Percentiles rank a stretch among this genome's conserved stretches.
Conservation (phyloP, 108 stramenopile genomes). For the Craspedostauros australis region DNA sequence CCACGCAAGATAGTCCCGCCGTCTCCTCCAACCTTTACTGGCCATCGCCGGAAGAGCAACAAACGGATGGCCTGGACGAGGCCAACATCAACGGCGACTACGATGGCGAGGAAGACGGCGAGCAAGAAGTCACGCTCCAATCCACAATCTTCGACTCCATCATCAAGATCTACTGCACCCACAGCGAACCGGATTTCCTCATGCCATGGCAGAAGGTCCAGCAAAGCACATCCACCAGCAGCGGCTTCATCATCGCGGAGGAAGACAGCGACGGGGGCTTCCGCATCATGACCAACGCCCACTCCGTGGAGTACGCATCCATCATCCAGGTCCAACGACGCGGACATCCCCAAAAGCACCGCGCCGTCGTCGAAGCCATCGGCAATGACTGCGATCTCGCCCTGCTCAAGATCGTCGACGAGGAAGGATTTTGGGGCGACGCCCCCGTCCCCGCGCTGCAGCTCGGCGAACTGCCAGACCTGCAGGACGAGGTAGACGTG, state of each 20-base stretch:
- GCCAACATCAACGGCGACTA: slow-evolving; percentile 7
- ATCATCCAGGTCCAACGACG: slow-evolving; percentile 43
- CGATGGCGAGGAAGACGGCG: slow-evolving; percentile 20
- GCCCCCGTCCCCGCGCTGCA: slow-evolving; percentile 13
- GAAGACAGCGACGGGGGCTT: slow-evolving; percentile 19
- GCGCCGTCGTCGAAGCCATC: slow-evolving; percentile 30
- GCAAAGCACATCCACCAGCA: slow-evolving; percentile 34
- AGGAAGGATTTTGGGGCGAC: neutral
- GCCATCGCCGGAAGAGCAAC: neutral
- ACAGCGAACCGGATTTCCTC: slow-evolving; percentile 44
- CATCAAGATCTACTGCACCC: slow-evolving; percentile 46
- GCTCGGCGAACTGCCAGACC: slow-evolving; percentile 33
- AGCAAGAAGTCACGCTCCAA: slow-evolving; percentile 4
- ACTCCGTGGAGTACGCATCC: slow-evolving; percentile 48
- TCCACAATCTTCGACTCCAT: slow-evolving; percentile 37
- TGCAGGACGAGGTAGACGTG: slow-evolving; percentile 58
- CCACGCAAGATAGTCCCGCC: too few relatives aligned
- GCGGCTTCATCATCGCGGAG: slow-evolving; percentile 45
- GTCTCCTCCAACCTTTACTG: too few relatives aligned
- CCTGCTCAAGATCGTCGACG: slow-evolving; percentile 33
- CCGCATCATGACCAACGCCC: slow-evolving; percentile 60
- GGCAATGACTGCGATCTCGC: slow-evolving; percentile 66
- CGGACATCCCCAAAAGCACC: slow-evolving; percentile 41
- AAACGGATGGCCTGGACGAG: neutral
- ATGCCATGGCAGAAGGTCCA: slow-evolving; percentile 52